Percentiles rank a stretch among this genome's conserved stretches.
phyloP scores from a whole-genome alignment of 768 basidiomycete genomes.

The Pilatotrama ljubarskyi region DNA sequence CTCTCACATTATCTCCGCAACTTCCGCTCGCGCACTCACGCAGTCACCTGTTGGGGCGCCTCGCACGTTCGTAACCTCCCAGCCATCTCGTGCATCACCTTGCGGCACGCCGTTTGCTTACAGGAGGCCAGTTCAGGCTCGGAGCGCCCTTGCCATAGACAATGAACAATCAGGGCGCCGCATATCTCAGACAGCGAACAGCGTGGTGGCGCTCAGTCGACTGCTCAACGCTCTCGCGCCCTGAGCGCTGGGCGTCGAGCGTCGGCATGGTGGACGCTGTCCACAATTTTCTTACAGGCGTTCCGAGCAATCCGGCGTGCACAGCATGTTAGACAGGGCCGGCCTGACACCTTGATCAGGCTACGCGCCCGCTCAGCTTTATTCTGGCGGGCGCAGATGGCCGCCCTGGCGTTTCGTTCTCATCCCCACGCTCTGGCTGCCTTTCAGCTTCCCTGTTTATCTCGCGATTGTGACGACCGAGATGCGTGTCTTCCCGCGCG shows the following conservation, averaged over 20 bases:
- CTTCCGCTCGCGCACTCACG: not conserved
- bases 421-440: not conserved
- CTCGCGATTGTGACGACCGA: not conserved
- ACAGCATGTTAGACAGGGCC: not conserved
- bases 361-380: not conserved
- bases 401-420: not conserved
- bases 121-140: too few relatives aligned
- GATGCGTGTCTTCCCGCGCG: not conserved
- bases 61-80: not conserved
- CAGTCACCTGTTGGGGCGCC: not conserved
- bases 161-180: too few relatives aligned
- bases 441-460: not conserved
- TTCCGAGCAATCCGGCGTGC: not conserved
- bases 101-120: not conserved
- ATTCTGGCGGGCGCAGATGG: not conserved
- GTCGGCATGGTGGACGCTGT: not conserved
- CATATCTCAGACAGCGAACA: too few relatives aligned
- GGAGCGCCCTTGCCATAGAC: too few relatives aligned
- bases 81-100: not conserved
- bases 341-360: not conserved
- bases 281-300: not conserved
- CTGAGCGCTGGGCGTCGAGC: too few relatives aligned
- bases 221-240: too few relatives aligned
- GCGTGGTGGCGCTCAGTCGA: too few relatives aligned
- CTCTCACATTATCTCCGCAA: conserved; percentile 13